Percentiles rank a stretch among this genome's conserved stretches.
These are phyloP conservation scores for Brassica carinata DNA, from an alignment of 345 rosid genomes.

Conservation along the genomic window DNA sequence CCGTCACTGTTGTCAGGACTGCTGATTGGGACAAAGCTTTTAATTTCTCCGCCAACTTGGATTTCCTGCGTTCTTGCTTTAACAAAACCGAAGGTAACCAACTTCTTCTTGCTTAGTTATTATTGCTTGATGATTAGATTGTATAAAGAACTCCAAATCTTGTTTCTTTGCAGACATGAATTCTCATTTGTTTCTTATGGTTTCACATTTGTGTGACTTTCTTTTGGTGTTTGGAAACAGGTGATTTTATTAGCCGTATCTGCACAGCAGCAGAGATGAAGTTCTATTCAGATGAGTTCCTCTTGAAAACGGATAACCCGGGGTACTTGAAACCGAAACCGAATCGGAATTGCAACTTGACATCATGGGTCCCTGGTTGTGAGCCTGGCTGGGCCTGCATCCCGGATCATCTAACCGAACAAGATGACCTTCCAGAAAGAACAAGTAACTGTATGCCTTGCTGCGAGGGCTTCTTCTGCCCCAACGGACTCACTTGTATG, in stretches of 20 bases:
- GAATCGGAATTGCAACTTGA: slow-evolving; percentile 77
- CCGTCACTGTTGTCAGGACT: slow-evolving; percentile 58
- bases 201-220: too few species aligned
- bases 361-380: slow-evolving; percentile 86
- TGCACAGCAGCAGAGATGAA: slow-evolving; percentile 84
- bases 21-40: slow-evolving; percentile 87
- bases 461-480: slow-evolving; percentile 94
- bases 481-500: slow-evolving; percentile 93
- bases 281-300: slow-evolving; percentile 61
- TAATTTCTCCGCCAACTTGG: slow-evolving; percentile 72
- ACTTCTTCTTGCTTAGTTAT: not conserved
- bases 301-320: slow-evolving; percentile 38
- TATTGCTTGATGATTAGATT: not conserved
- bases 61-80: slow-evolving; percentile 70
- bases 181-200: too few species aligned
- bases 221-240: slow-evolving; percentile 36
- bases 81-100: slow-evolving; percentile 57
- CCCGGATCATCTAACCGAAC: slow-evolving; percentile 29
- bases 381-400: slow-evolving; percentile 98
- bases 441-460: slow-evolving; percentile 65
- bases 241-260: slow-evolving; percentile 50
- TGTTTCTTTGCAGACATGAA: not conserved
- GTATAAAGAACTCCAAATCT: not conserved
- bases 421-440: slow-evolving; percentile 55
- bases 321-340: slow-evolving; percentile 48